Conservation (phyloP, 371 early-diverging fungal genomes). For the Choanephora cucurbitarum region DNA sequence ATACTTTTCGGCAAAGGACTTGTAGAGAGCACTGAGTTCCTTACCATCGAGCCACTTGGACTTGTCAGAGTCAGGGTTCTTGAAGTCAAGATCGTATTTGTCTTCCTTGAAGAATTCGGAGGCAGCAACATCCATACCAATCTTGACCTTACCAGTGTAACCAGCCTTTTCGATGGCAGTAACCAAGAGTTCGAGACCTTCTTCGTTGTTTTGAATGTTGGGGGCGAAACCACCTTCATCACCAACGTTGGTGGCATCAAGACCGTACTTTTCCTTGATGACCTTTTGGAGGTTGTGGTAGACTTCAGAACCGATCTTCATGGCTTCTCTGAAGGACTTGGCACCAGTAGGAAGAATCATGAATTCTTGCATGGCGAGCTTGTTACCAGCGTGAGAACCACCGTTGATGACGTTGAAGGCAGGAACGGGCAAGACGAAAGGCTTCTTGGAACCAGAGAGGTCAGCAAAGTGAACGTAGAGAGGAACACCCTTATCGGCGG, state of each 20-base stretch:
- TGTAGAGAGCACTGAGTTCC: constrained; percentile 88
- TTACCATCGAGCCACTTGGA: constrained; percentile 76
- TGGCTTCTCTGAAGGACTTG: constrained; percentile 91
- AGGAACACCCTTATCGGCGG: constrained; percentile 89
- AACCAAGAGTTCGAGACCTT: constrained; percentile 95
- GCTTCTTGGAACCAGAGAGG: constrained; percentile 79
- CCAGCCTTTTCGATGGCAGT: constrained; percentile 92
- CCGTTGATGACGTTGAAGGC: constrained; percentile 99
- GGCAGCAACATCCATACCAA: constrained; percentile 99
- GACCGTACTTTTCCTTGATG: constrained; percentile 98
- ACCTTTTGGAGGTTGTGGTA: constrained; percentile 95
- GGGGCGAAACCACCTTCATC: constrained; percentile 99
- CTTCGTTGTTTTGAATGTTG: constrained; percentile 96
- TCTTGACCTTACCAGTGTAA: constrained; percentile 94
- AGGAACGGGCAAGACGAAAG: constrained; percentile 95
- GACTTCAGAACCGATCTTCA: constrained; percentile 97
- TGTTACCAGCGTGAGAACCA: constrained; percentile 99
- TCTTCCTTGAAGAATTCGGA: constrained; percentile 97
- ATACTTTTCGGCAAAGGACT: constrained; percentile 84
- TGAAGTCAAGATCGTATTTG: constrained; percentile 97
- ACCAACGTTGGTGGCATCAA: constrained; percentile 98
- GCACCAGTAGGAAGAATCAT: constrained; percentile 99
- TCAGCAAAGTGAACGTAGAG: constrained; percentile 94
- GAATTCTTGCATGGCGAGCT: constrained; percentile 99
- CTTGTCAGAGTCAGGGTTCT: constrained; percentile 86